These are phyloP conservation scores for Spergularia azorica DNA, from an alignment of 179 eudicot species.

Conservation along the genomic window DNA sequence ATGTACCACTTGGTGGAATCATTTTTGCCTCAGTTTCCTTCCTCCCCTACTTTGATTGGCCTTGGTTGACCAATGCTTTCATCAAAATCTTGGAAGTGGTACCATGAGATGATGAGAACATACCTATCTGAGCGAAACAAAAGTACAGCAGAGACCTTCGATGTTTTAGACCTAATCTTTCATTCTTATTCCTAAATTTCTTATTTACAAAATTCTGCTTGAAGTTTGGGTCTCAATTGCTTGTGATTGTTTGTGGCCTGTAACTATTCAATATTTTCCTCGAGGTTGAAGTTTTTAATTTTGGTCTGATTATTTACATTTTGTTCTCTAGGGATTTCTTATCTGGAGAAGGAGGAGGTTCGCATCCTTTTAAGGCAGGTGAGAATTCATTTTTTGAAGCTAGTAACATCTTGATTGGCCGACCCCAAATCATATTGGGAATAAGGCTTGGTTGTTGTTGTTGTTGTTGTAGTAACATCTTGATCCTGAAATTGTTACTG, in stretches of 20 bases:
- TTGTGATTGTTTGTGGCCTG: neutral
- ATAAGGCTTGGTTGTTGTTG: too few species aligned
- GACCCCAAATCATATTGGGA: too few species aligned
- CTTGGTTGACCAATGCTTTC: neutral
- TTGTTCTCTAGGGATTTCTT: constrained; percentile 64
- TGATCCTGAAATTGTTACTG: neutral
- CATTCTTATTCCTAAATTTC: too few species aligned
- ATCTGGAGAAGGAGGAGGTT: constrained; percentile 92
- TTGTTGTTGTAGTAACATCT: neutral
- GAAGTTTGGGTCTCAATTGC: neutral
- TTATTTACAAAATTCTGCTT: neutral
- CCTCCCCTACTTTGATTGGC: neutral
- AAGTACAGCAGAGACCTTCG: too few species aligned
- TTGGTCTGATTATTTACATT: constrained; percentile 6
- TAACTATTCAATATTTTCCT: neutral
- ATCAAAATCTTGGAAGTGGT: neutral
- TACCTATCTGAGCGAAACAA: too few species aligned
- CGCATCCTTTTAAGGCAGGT: constrained; percentile 86
- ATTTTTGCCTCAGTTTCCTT: too few species aligned
- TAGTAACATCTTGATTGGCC: neutral
- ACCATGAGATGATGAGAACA: too few species aligned
- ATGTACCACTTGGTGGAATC: too few species aligned
- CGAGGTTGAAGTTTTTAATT: neutral
- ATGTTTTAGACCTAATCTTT: too few species aligned
- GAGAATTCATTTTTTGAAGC: constrained; percentile 24